Conservation (phyloP, 1,139 yeast species). For the Zygoascus sp. region DNA sequence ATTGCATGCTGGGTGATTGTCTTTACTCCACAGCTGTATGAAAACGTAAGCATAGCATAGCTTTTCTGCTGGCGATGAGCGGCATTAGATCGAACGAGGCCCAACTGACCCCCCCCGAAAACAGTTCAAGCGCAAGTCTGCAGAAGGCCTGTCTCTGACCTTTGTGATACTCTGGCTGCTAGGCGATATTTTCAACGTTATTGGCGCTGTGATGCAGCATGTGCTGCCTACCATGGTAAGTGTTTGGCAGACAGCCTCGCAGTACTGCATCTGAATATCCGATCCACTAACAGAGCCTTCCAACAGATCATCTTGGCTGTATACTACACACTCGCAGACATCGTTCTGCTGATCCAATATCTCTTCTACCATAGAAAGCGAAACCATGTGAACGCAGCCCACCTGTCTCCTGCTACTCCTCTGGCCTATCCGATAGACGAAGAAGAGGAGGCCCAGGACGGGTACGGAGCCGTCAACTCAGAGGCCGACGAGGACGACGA, state of each 20-base stretch:
- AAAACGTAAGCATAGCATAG: conserved; percentile 55
- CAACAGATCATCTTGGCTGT: conserved; percentile 71
- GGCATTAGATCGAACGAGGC: too few relatives aligned
- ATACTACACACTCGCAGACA: conserved; percentile 87
- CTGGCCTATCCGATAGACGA: conserved; percentile 43
- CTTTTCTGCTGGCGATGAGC: too few relatives aligned
- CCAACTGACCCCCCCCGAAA: background rate
- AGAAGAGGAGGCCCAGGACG: conserved; percentile 12
- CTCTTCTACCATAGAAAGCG: conserved; percentile 53
- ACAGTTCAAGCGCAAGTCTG: conserved; percentile 64
- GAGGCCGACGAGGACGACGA: conserved; percentile 13
- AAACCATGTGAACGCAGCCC: conserved; percentile 62
- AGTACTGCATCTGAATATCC: background rate
- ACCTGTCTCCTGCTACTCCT: conserved; percentile 87
- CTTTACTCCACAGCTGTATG: conserved; percentile 94
- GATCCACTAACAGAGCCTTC: conserved; percentile 9
- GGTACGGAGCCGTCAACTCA: conserved; percentile 9
- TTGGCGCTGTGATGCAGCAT: conserved; percentile 84
- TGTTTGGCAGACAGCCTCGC: too few relatives aligned
- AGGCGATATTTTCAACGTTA: conserved; percentile 89
- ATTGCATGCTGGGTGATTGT: conserved; percentile 97
- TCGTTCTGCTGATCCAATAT: conserved; percentile 77
- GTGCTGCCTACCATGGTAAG: conserved; percentile 78
- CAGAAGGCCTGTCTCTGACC: conserved; percentile 79
- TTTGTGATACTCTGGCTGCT: conserved; percentile 81